Base-by-base conservation (phyloP, 2,329 filamentous ascomycete species). In the Boeremia lycopersici region DNA sequence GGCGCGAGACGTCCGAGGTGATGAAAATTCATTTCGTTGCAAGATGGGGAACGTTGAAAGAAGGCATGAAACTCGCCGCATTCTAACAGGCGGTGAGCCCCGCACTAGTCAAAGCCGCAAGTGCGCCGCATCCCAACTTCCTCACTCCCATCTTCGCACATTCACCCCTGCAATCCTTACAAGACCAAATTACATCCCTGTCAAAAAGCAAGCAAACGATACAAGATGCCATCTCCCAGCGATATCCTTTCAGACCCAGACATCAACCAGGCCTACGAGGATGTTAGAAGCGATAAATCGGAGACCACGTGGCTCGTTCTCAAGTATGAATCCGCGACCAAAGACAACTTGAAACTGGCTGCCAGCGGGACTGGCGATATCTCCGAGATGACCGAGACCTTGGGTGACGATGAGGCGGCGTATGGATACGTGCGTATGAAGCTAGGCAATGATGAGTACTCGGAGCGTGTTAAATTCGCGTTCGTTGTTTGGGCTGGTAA, bases 401-500 rank as follows among this genome's bases (percentile, higher is more conserved):
- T 89, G 10, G 85, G 86, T 70, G 79, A 85, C 67, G 67, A 70
- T 31, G 80, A 87, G 74, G 86, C 86, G 50, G 84, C 87, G 72
- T 89, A 88, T 77, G 86, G 80, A 50, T 89, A 89, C 76, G 65
- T 74, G 36, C 53, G 70, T 25, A 65, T 72, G 67, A 85, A 89
- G 77, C 85, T 89, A 73, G 86, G 86, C 70, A 89, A 89, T 77
- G 87, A 90, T 73, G 84, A 84, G 61, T 87, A 90, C 78, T 85
- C 81, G 75, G 86, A 78, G 69, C 79, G 87, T 33, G 83, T 88
- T 68, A 90, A 90, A 77, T 89, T 89, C 69, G 82, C 79, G 43
- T 79, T 90, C 43, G 76, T 89, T 29, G 81, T 88, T 61, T 90
- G 87, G 87, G 88, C 88, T 72, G 87, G 87, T 70, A 79, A 82